phyloP scores from a whole-genome alignment of 805 yeast species.

The Hanseniaspora taiwanica region DNA sequence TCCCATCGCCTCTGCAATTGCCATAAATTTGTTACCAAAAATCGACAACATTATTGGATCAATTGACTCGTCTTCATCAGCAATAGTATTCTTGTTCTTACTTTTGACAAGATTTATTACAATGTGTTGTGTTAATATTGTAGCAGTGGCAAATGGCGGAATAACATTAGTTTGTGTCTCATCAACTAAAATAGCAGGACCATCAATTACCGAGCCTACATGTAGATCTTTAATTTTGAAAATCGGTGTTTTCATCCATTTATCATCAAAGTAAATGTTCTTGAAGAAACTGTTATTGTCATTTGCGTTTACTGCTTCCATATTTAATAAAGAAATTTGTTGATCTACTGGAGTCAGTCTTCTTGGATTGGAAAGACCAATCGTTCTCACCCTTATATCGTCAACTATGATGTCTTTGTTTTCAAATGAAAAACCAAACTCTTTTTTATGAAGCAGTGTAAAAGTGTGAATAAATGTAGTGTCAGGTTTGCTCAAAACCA shows the following conservation, averaged over 20 bases:
- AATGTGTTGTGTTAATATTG: conserved; percentile 49
- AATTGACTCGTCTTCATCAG: conserved; percentile 22
- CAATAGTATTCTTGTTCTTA: conserved; percentile 4
- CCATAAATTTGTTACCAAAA: conserved; percentile 77
- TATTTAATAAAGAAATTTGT: conserved; percentile 32
- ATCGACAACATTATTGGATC: conserved; percentile 68
- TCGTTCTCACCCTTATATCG: conserved; percentile 61
- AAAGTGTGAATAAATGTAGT: conserved; percentile 30
- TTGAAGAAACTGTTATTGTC: conserved; percentile 26
- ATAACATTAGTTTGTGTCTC: conserved; percentile 70
- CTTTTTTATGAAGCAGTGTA: conserved; percentile 43
- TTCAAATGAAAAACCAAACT: conserved; percentile 57
- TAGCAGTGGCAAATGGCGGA: conserved; percentile 47
- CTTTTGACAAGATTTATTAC: conserved; percentile 26
- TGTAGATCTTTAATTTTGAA: conserved; percentile 40
- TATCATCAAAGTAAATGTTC: conserved; percentile 43
- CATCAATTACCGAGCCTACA: conserved; percentile 40
- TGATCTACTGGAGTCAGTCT: conserved; percentile 34
- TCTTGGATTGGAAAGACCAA: conserved; percentile 43
- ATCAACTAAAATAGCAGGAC: conserved; percentile 72
- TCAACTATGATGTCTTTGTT: conserved; percentile 50
- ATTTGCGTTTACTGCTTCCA: conserved; percentile 13
- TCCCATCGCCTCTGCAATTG: conserved; percentile 87
- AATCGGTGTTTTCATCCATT: conserved; percentile 37
- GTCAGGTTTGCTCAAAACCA: conserved; percentile 34